Percentiles rank a stretch among this genome's conserved stretches.
phyloP scores from a whole-genome alignment of 352 stramenopile genomes.

The Phytophthora cryptogea region DNA sequence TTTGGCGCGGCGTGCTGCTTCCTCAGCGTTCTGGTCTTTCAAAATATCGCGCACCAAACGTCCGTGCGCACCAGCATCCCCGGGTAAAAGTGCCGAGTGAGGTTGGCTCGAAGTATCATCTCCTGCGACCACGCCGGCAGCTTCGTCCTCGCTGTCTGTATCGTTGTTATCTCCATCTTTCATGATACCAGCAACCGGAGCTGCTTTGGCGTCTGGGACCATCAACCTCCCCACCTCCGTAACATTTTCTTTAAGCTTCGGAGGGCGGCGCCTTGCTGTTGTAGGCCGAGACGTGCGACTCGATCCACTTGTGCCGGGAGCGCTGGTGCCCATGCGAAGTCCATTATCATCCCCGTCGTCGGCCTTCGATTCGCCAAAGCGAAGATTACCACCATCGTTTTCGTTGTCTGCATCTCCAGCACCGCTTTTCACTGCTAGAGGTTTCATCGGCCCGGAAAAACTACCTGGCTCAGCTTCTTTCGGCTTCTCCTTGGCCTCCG shows the following conservation, averaged over 20 bases:
- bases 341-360: slow-evolving; percentile 46
- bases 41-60: slow-evolving; percentile 85
- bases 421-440: slow-evolving; percentile 44
- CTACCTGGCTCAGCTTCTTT: slow-evolving; percentile 40
- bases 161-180: slow-evolving; percentile 82
- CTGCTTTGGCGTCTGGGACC: slow-evolving; percentile 83
- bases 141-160: slow-evolving; percentile 74
- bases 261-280: slow-evolving; percentile 83
- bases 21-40: slow-evolving; percentile 76
- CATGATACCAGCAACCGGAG: slow-evolving; percentile 75
- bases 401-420: slow-evolving; percentile 45
- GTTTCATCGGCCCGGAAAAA: slow-evolving; percentile 66
- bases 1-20: slow-evolving; percentile 64
- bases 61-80: slow-evolving; percentile 57
- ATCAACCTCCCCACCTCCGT: slow-evolving; percentile 72
- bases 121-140: slow-evolving; percentile 12
- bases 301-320: slow-evolving; percentile 61
- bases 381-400: slow-evolving; percentile 50
- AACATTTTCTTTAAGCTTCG: slow-evolving; percentile 89
- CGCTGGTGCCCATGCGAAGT: slow-evolving; percentile 15
- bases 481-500: slow-evolving; percentile 44
- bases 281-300: slow-evolving; percentile 78
- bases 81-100: slow-evolving; percentile 35
- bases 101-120: slow-evolving; percentile 34
- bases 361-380: slow-evolving; percentile 41